Base-by-base conservation (phyloP, 2,329 filamentous ascomycete genomes). In the Cladophialophora immunda region DNA sequence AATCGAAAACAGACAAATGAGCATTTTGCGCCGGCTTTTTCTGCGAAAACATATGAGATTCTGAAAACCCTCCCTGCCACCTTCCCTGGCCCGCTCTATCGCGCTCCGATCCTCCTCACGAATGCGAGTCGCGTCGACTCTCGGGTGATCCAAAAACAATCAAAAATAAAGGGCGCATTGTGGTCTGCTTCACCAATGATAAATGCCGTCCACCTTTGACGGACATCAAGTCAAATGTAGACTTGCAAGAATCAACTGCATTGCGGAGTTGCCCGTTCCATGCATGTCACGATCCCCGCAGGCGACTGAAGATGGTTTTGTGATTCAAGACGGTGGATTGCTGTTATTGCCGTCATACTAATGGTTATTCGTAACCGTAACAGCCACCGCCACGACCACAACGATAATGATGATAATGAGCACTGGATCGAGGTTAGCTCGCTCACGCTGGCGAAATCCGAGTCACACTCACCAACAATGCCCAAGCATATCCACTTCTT, bases 401-500 rank as follows among this genome's bases (percentile, higher is more conserved):
- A 79, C 76, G 62, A 87, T 79, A 72, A 86, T 83, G 62, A 81
- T 76, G 71, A 87, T 81, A 72, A 87, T 86, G 68, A 86, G 76
- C 62, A 86, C 84, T 86, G 62, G 27, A 52, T 22, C 59, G 6
- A 19, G 36, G 47, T 63, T 70, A 60, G 64, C 36, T 58, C 19
- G 55, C 52, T 30, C 27, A 47, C 27, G 32, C 38, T 11, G n/a
- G 45, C 56, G 19, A 17, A 54, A 38, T 54, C 38, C 22, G 50
- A 38, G 58, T 11, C 57, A 71, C 71, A 87, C 86, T 80, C 77
- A 85, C 83, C 81, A 73, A 85, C 82, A 75, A 97, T 92, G 75
- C 90, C 89, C 73, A 97, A 81, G 84, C 93, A 97, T 78, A 92
- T 94, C 94, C 93, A 97, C 91, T 97, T 97, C 93, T 96, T 97